Evolutionary conservation across 495 filamentous ascomycete genomes (phyloP), one percentile per base, ranked within the genome.

Genomic region (Xylaria acuta): DNA sequence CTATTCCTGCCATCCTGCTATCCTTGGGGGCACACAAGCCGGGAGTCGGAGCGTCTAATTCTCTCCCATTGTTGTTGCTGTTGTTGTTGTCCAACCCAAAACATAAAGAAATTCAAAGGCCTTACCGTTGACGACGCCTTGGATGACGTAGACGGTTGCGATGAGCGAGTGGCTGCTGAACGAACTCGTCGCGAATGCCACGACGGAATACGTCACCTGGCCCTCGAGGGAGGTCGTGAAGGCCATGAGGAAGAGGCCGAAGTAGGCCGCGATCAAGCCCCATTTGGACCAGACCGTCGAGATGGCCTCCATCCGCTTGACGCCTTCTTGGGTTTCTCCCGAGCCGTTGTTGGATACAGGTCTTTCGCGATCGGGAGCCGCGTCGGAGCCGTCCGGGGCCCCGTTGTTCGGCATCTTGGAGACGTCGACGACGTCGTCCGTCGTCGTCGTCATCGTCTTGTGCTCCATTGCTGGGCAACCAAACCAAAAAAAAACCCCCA

Each of bases 131-230:
- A 87, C 83, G 43, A 87, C 84, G 54, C 83, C 83, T 32, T 86
- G 81, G 3, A 91, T 84, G 63, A 90, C 84, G 51, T 82, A 85
- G 63, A 90, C 86, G 25, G 87, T 86, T 41, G 87, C 86, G 59
- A 90, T 76, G 54, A 91, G 76, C 7, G 88, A 90, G 75, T 91
- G 89, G 7, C 82, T 81, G 27, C 85, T 80, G 75, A 90, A 91
- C 2, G 82, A 84, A 73, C 88, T 89, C 40, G 84, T 83, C 11
- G 85, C 84, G 72, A 86, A 83, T 36, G 84, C 81, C 5, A 79
- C 73, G 47, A 88, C 75, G 7, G 80, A 71, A 66, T 82, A 85
- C 1, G 82, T 84, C 30, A 84, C 80, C 70, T 86, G 85, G 2
- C 80, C 79, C 70, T 86, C 84, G 25, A 86, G 78, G 18, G 84